These are phyloP conservation scores for Ceratocystis albifundus DNA, from an alignment of 2,329 filamentous ascomycete genomes.

Conservation along the genomic window DNA sequence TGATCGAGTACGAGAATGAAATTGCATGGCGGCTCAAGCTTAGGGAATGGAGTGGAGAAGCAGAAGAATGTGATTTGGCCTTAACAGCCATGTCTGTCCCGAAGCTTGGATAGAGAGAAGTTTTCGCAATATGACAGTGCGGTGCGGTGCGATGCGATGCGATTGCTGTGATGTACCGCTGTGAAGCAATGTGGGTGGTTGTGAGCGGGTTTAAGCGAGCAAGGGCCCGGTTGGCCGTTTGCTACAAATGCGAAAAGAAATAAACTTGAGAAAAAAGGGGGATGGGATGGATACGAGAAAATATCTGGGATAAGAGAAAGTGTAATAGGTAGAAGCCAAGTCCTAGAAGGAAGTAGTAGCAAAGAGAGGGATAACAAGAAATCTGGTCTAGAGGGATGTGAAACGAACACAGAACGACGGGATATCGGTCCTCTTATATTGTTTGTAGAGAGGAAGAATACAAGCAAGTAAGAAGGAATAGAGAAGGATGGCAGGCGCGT, in stretches of 20 bases:
- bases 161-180: neutral
- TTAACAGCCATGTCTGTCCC: conserved; percentile 16
- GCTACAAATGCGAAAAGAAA: neutral
- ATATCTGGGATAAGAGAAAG: neutral
- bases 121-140: conserved; percentile 3
- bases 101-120: conserved; percentile 12
- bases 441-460: neutral
- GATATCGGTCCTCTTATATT: neutral
- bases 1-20: conserved; percentile 19
- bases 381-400: neutral
- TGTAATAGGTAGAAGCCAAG: neutral
- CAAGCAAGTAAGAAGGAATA: neutral
- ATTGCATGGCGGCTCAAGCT: conserved; percentile 15
- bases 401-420: neutral
- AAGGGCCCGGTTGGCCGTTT: neutral
- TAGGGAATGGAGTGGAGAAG: neutral
- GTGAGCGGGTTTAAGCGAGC: neutral
- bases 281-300: neutral
- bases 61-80: conserved; percentile 11
- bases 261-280: neutral
- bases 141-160: neutral
- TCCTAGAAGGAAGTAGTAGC: neutral
- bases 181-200: neutral
- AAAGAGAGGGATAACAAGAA: neutral
- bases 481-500: neutral